phyloP scores from a whole-genome alignment of 1,284 basidiomycete species.

The Gomphus bonarii region DNA sequence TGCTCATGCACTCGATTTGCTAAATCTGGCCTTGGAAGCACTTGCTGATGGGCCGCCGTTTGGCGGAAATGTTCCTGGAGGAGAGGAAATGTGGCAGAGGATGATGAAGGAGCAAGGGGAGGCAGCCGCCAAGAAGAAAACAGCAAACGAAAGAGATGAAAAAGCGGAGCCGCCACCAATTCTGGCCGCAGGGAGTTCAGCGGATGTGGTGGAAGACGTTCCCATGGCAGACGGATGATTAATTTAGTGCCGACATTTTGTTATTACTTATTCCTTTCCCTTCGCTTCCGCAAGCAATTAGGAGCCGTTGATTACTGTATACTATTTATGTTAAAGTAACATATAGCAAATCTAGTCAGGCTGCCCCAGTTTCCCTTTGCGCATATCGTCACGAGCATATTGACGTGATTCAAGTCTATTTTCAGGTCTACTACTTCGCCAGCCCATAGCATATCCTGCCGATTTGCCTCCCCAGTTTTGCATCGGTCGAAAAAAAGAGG shows the following conservation, averaged over 20 bases:
- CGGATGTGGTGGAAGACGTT: background rate
- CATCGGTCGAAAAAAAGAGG: slow-evolving; percentile 23
- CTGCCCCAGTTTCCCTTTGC: slow-evolving; percentile 14
- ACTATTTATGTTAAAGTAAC: background rate
- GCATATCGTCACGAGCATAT: slow-evolving; percentile 24
- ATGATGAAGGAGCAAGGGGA: slow-evolving; percentile 14
- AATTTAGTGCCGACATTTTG: background rate
- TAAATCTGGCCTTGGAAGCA: slow-evolving; percentile 73
- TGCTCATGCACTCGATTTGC: slow-evolving; percentile 72
- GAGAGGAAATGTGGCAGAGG: slow-evolving; percentile 14
- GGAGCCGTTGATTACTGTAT: background rate
- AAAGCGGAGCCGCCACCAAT: background rate
- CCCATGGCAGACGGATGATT: slow-evolving; percentile 9
- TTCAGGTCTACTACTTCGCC: slow-evolving; percentile 22
- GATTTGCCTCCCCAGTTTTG: slow-evolving; percentile 22
- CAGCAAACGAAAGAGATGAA: background rate
- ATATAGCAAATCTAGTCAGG: background rate
- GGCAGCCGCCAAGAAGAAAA: slow-evolving; percentile 4
- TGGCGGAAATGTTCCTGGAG: slow-evolving; percentile 13
- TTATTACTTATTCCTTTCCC: slow-evolving; percentile 7
- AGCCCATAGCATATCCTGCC: slow-evolving; percentile 25
- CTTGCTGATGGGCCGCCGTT: slow-evolving; percentile 23
- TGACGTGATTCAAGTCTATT: slow-evolving; percentile 14
- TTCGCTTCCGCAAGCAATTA: background rate
- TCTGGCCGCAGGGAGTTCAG: background rate